Base-by-base conservation (phyloP, 768 basidiomycete species). In the Pisolithus tinctorius region DNA sequence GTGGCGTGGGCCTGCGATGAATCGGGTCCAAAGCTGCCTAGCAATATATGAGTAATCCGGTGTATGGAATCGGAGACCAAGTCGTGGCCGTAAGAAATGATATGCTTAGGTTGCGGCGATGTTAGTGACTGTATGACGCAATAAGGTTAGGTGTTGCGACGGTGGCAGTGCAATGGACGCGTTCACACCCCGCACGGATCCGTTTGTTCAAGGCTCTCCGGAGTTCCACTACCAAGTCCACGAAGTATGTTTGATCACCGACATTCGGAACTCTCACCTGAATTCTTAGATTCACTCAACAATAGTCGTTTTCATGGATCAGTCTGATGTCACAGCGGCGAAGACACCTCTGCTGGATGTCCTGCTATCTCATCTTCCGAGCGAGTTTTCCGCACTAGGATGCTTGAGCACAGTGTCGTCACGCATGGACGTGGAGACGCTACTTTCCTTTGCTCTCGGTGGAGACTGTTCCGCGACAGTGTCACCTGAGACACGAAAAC, bases 1-100 rank as follows among this genome's bases (percentile, higher is more conserved):
- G 20, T 20, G 20, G 20, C 2, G 20, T 20, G 20, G 20, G 20
- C 20, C 20, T 20, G 20, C 20, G 20, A 20, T 20, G 20, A 20
- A 20, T 20, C 20, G 20, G 20, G 20, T 20, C 20, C 20, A 20
- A 20, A 20, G 20, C 20, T 20, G 20, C 20, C 20, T 20, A 78
- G 49, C 63, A 77, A 2, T 78, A 71, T 48, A 48, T 75, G 34
- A 59, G 58, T 8, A 57, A 70, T 25, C 57, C 25, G 52, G 52
- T 8, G 56, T 66, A 2, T 78, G 69, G 75, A 3, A 25, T 76
- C 14, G n/a, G 52, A 62, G 5, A 66, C 75, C 6, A 68, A 59
- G 13, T 77, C 63, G 53, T 34, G 52, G 6, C 51, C 20, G 20
- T 20, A 20, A 20, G 20, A 20, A 20, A 20, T 20, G 20, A 20